These are phyloP conservation scores for Aspergillus fijiensis DNA, from an alignment of 2,329 filamentous ascomycete genomes.

Conservation along the genomic window DNA sequence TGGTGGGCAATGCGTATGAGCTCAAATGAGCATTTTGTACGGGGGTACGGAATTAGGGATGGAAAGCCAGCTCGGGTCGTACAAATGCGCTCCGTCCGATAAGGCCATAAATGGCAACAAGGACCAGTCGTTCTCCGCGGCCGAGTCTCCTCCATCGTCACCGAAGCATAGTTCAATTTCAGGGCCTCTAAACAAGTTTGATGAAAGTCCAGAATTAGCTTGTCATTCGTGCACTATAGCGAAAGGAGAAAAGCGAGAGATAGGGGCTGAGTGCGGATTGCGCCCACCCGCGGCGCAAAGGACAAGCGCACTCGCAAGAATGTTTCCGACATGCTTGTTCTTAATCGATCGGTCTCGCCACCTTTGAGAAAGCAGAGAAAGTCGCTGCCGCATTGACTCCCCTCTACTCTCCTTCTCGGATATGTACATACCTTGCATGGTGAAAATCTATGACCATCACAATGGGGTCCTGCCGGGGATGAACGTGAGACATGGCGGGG, in stretches of 20 bases:
- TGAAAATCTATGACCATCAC: conserved; percentile 82
- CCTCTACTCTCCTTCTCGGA: not conserved
- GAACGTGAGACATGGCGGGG: conserved; percentile 30
- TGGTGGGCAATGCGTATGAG: conserved; percentile 37
- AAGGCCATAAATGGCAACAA: conserved; percentile 95
- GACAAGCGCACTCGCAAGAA: not conserved
- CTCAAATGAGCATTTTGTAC: not conserved
- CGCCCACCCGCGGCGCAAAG: not conserved
- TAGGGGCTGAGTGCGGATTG: not conserved
- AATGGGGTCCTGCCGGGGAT: conserved; percentile 60
- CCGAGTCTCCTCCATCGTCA: conserved; percentile 73
- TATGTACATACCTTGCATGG: conserved; percentile 58
- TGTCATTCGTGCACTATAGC: not conserved
- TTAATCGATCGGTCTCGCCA: not conserved
- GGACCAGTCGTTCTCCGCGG: conserved; percentile 81
- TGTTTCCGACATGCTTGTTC: not conserved
- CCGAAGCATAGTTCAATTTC: conserved; percentile 95
- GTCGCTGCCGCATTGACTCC: not conserved
- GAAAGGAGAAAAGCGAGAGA: not conserved
- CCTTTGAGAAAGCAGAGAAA: not conserved
- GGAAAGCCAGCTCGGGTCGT: conserved; percentile 37
- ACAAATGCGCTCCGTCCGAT: conserved; percentile 93
- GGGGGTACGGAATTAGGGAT: not conserved
- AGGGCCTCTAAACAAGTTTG: conserved; percentile 61
- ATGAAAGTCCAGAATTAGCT: conserved; percentile 1